Evolutionary conservation across 2,329 filamentous ascomycete genomes (phyloP).

Genomic region (Colletotrichum tropicale): DNA sequence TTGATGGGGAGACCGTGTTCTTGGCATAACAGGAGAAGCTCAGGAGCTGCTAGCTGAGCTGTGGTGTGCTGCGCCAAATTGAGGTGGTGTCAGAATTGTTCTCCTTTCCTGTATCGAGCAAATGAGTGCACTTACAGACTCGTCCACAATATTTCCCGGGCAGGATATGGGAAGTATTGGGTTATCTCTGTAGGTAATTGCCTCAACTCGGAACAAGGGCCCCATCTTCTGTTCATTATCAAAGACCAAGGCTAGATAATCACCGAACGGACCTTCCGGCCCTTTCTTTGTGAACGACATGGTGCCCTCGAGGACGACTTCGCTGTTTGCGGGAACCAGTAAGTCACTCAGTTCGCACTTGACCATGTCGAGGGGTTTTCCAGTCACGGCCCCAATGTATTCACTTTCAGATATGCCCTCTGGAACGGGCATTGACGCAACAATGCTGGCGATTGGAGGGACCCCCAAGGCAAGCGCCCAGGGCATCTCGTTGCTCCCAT

Average conservation of each 20-base stretch:
- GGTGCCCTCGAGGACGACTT: conserved; percentile 56
- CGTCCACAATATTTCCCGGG: conserved; percentile 33
- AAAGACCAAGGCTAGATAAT: conserved; percentile 30
- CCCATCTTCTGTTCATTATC: background rate
- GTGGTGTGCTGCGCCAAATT: background rate
- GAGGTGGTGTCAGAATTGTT: background rate
- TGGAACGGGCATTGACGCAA: conserved; percentile 50
- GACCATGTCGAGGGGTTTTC: conserved; percentile 47
- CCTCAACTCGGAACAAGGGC: conserved; percentile 46
- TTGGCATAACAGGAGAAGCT: background rate
- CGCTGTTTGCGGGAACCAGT: conserved; percentile 50
- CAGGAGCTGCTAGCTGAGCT: background rate
- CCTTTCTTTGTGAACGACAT: conserved; percentile 46
- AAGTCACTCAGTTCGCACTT: conserved; percentile 56
- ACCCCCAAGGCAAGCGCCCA: conserved; percentile 53
- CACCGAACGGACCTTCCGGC: conserved; percentile 53
- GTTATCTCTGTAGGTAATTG: conserved; percentile 50
- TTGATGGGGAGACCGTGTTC: background rate
- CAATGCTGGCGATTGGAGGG: conserved; percentile 53
- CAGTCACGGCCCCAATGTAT: conserved; percentile 52
- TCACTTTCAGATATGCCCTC: conserved; percentile 51
- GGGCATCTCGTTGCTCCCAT: conserved; percentile 44
- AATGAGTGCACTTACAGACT: background rate
- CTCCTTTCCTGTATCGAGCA: conserved; percentile 39
- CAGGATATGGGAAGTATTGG: conserved; percentile 52